These are phyloP conservation scores for Clitocybe nebularis DNA, from an alignment of 1,284 basidiomycete species.

Conservation along the genomic window DNA sequence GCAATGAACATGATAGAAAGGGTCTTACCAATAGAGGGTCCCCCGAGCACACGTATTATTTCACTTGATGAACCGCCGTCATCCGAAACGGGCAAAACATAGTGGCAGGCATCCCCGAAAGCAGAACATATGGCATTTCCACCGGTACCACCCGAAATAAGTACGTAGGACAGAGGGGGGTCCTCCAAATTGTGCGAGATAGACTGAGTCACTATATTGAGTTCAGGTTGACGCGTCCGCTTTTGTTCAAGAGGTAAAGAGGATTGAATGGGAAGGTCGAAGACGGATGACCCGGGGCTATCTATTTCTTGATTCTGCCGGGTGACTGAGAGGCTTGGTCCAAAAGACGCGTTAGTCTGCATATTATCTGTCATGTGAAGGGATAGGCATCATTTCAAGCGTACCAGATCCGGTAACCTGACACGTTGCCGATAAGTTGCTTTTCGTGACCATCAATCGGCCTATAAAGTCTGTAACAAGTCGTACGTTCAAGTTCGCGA, in stretches of 20 bases:
- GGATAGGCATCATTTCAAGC: neutral
- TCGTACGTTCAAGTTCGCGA: neutral
- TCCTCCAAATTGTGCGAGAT: neutral
- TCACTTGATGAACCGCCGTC: slow-evolving; percentile 85
- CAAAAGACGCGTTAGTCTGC: slow-evolving; percentile 14
- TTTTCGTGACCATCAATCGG: neutral
- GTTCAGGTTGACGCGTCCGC: slow-evolving; percentile 5
- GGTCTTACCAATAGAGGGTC: slow-evolving; percentile 69
- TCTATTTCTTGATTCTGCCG: slow-evolving; percentile 16
- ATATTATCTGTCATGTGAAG: slow-evolving; percentile 10
- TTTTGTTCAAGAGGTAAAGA: slow-evolving; percentile 2
- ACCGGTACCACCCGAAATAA: slow-evolving; percentile 81
- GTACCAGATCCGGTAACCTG: neutral
- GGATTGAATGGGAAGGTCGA: slow-evolving; percentile 59
- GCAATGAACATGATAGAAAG: slow-evolving; percentile 5
- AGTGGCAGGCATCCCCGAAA: slow-evolving; percentile 68
- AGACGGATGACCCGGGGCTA: slow-evolving; percentile 67
- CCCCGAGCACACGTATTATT: slow-evolving; percentile 80
- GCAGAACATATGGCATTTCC: slow-evolving; percentile 78
- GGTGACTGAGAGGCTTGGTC: slow-evolving; percentile 10
- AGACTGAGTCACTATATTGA: slow-evolving; percentile 7
- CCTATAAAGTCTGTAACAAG: no score
- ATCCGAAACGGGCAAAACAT: slow-evolving; percentile 81
- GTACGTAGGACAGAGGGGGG: slow-evolving; percentile 43
- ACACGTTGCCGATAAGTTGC: neutral